Percentiles rank a stretch among this genome's conserved stretches.
These are phyloP conservation scores for Aristolochia contorta DNA, from an alignment of 164 flowering plant species.

Conservation along the genomic window DNA sequence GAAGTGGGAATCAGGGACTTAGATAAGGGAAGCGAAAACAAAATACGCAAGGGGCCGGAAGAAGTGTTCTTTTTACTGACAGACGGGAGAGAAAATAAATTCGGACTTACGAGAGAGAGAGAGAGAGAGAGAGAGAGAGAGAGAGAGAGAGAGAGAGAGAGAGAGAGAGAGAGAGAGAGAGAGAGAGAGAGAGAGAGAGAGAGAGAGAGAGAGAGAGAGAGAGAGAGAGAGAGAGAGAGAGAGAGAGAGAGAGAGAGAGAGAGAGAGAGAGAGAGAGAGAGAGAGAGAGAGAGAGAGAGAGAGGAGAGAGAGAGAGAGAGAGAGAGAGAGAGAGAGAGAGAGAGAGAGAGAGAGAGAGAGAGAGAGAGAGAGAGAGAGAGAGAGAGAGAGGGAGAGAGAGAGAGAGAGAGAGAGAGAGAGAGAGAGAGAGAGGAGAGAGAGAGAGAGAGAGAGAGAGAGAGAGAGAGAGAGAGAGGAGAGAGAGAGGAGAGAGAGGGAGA, in stretches of 20 bases:
- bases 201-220: constrained; percentile 2
- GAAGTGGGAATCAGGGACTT: background rate
- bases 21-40: background rate
- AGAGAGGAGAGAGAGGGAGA: no score
- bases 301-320: constrained; percentile 2
- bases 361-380: background rate
- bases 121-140: background rate
- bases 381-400: background rate
- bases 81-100: constrained; percentile 5
- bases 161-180: constrained; percentile 4
- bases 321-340: constrained; percentile 5
- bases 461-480: background rate
- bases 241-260: background rate
- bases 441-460: background rate
- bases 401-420: background rate
- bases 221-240: constrained; percentile 6
- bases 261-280: constrained; percentile 5
- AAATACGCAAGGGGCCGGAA: background rate
- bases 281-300: constrained; percentile 3
- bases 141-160: constrained; percentile 4
- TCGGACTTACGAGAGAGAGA: background rate
- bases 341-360: constrained; percentile 1
- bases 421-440: background rate
- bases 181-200: constrained; percentile 4
- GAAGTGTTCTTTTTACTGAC: background rate